These are phyloP conservation scores for Salvia miltiorrhiza DNA, from an alignment of 257 asterid species.

Conservation along the genomic window DNA sequence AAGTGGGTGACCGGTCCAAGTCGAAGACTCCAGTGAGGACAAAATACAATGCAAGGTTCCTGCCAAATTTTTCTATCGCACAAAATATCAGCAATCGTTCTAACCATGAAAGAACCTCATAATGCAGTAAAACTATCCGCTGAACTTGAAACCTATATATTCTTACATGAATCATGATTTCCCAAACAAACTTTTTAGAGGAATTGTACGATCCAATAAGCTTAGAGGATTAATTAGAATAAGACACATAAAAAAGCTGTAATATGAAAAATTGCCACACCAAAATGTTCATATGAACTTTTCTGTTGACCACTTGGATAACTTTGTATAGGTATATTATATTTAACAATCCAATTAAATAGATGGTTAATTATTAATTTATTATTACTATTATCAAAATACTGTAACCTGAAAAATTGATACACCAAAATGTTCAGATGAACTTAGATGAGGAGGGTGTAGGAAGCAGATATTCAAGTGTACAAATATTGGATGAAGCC, in stretches of 20 bases:
- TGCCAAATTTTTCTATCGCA: conserved; percentile 57
- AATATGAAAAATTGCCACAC: too few relatives aligned
- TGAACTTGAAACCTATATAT: too few relatives aligned
- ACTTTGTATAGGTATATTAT: too few relatives aligned
- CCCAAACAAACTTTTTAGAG: conserved; percentile 1
- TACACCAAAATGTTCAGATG: neutral
- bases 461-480: neutral
- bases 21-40: conserved; percentile 96
- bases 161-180: neutral
- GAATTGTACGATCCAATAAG: neutral
- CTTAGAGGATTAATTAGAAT: neutral
- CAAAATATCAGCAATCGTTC: conserved; percentile 28
- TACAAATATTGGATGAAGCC: neutral
- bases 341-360: too few relatives aligned
- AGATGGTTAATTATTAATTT: too few relatives aligned
- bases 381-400: too few relatives aligned
- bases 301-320: too few relatives aligned
- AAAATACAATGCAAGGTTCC: conserved; percentile 90
- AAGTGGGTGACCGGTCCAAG: conserved; percentile 85
- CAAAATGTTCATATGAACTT: neutral
- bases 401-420: too few relatives aligned
- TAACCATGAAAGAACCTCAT: conserved; percentile 2
- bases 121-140: conserved; percentile 13
- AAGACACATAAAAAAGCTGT: neutral
- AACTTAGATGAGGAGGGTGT: neutral